Base-by-base conservation (phyloP, 2,329 filamentous ascomycete species). In the Microsporum canis region DNA sequence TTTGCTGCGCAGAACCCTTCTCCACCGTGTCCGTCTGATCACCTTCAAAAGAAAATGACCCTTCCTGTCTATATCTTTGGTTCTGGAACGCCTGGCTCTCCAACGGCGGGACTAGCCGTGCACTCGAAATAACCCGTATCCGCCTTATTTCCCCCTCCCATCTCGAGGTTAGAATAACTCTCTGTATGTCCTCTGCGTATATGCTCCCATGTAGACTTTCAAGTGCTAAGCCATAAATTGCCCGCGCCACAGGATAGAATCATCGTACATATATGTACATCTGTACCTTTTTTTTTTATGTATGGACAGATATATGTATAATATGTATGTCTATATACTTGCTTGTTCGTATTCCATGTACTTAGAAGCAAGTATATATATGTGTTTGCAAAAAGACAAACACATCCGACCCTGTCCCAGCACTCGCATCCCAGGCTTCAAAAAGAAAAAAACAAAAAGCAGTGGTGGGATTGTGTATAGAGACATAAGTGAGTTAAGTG, bases 51-150 rank as follows among this genome's bases (percentile, higher is more conserved):
- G 17, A 43, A n/a, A n/a, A 17, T 33, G 49, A 27, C 27, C 27
- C 49, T 31, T 53, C 49, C 49, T 27, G 27, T 23, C 47, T 23
- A 5, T 7, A 31, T 43, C 17, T 29, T 27, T 34, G 49, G 29
- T 53, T 33, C 49, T 53, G 49, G 27, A 53, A 53, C 49, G 27
- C 17, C 49, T 43, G 39, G 49, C 49, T 53, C 23, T 49, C 12
- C 49, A 53, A 53, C 49, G 27, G 49, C 49, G 27, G 43, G 27
- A 53, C 49, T n/a, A 53, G 49, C 49, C 49, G 49, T 53, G 31
- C 27, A n/a, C 27, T 31, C 14, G 17, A n/a, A n/a, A 43, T 43
- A 43, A 43, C 17, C 17, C 17, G 17, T 23, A 23, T 23, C 17
- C 17, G 17, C 17, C 17, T 23, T 23, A 23, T 23, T 23, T 23